Evolutionary conservation across 1,139 yeast species (phyloP).

Genomic region (Yamadazyma pseudoaaseri): DNA sequence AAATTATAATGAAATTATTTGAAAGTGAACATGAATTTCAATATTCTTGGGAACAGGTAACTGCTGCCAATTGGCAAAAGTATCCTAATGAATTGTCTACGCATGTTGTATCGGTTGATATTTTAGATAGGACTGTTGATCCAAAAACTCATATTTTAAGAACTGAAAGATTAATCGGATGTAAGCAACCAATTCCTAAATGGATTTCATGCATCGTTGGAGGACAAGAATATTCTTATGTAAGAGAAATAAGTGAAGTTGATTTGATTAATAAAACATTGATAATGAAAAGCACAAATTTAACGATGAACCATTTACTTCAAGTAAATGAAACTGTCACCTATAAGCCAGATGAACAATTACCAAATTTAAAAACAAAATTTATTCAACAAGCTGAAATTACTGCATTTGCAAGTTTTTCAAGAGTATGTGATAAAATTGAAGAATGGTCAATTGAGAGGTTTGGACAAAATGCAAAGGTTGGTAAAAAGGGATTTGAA

Average conservation of each 20-base stretch:
- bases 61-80: conserved; percentile 96
- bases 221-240: conserved; percentile 70
- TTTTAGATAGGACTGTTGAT: conserved; percentile 68
- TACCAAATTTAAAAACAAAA: conserved; percentile 51
- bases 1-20: conserved; percentile 68
- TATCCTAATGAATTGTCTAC: conserved; percentile 91
- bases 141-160: conserved; percentile 55
- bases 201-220: conserved; percentile 82
- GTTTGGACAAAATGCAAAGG: conserved; percentile 81
- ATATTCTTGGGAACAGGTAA: conserved; percentile 92
- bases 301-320: conserved; percentile 76
- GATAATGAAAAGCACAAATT: conserved; percentile 79
- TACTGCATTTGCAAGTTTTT: conserved; percentile 76
- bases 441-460: conserved; percentile 93
- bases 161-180: conserved; percentile 86
- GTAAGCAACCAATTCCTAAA: conserved; percentile 81
- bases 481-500: conserved; percentile 85
- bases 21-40: conserved; percentile 65
- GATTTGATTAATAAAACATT: conserved; percentile 65
- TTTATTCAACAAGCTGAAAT: conserved; percentile 86
- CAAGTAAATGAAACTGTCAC: conserved; percentile 83
- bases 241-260: conserved; percentile 86
- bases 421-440: conserved; percentile 70
- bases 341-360: conserved; percentile 64
- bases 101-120: conserved; percentile 95